A percentile compares a stretch with the other conserved stretches of the same genome.
phyloP scores from a whole-genome alignment of 495 filamentous ascomycete genomes.

The Penicillium lagena region DNA sequence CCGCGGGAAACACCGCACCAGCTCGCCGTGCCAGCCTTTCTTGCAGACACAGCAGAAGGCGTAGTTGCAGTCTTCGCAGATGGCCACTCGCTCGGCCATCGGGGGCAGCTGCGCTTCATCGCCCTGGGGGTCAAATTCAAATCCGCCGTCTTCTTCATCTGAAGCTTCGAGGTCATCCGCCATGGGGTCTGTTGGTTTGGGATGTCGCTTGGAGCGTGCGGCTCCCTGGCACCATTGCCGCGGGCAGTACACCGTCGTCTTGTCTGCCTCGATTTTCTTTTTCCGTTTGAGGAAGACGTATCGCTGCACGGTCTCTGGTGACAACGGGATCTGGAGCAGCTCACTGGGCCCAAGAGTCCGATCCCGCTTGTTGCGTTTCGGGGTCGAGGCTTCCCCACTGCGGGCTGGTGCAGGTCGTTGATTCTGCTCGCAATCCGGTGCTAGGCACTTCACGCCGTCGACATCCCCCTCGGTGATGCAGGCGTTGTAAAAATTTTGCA shows the following conservation, averaged over 20 bases:
- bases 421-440: slow-evolving; percentile 68
- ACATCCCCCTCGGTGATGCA: slow-evolving; percentile 85
- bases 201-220: slow-evolving; percentile 74
- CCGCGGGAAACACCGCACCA: slow-evolving; percentile 54
- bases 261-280: slow-evolving; percentile 82
- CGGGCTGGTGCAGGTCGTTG: slow-evolving; percentile 15
- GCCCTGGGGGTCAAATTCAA: slow-evolving; percentile 26
- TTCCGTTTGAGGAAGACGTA: slow-evolving; percentile 90
- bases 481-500: slow-evolving; percentile 83
- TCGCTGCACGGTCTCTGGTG: slow-evolving; percentile 67
- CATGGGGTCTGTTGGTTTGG: slow-evolving; percentile 52
- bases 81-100: slow-evolving; percentile 57
- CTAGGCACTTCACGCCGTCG: slow-evolving; percentile 66
- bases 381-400: slow-evolving; percentile 8
- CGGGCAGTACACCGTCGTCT: slow-evolving; percentile 89
- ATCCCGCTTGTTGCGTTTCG: slow-evolving; percentile 44
- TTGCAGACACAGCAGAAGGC: slow-evolving; percentile 78
- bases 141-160: slow-evolving; percentile 28
- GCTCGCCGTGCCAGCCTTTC: slow-evolving; percentile 86
- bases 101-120: slow-evolving; percentile 34
- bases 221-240: slow-evolving; percentile 90
- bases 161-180: slow-evolving; percentile 44
- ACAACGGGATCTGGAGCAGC: slow-evolving; percentile 76
- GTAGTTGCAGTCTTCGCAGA: slow-evolving; percentile 86
- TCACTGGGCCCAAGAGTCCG: slow-evolving; percentile 77